Evolutionary conservation across 768 basidiomycete genomes (phyloP), one percentile per base, ranked within the genome.

Genomic region (Boletus patriciae): DNA sequence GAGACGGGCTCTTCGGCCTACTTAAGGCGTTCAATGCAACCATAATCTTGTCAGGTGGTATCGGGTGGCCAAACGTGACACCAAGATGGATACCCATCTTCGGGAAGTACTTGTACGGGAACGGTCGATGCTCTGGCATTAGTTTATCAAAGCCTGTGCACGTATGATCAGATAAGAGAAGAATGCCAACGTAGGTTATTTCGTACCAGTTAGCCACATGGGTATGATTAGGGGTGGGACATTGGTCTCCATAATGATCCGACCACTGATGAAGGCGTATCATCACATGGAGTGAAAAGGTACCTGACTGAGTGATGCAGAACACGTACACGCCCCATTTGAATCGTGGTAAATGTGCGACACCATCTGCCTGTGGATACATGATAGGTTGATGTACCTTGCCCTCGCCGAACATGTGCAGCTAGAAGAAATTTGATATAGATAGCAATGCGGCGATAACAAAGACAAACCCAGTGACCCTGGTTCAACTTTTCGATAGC

Each of bases 291-390:
- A 1, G 12, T 57, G 52, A 57, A 45, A 59, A 31, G 18, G 31
- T 21, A 12, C 27, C 43, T 36, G 33, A 13, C 18, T 27, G 19
- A 43, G 23, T 23, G 50, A 55, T 37, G 47, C 15, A 50, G 31
- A 57, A 40, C 41, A 86, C 94, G 72, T 68, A 95, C 94, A 95
- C 77, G 55, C 95, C 95, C 95, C 95, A 98, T 77, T 95, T 97
- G 73, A 97, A 96, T 46, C 91, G 78, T 8, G 85, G 79, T 50
- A 97, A 72, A 62, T 70, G 70, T 18, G 78, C 76, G 7, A 75
- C 59, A 12, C 84, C 83, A 54, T 76, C 64, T 37, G 64, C 66
- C 48, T 66, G 68, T 38, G 70, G 67, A 66, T 87, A 85, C 12
- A 70, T 70, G n/a, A 75, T 57, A 19, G 86, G 82, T 66, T 93